A percentile compares a stretch with the other conserved stretches of the same genome.
Evolutionary conservation across 2,329 filamentous ascomycete species (phyloP).

Genomic region (Diaporthe sp.): DNA sequence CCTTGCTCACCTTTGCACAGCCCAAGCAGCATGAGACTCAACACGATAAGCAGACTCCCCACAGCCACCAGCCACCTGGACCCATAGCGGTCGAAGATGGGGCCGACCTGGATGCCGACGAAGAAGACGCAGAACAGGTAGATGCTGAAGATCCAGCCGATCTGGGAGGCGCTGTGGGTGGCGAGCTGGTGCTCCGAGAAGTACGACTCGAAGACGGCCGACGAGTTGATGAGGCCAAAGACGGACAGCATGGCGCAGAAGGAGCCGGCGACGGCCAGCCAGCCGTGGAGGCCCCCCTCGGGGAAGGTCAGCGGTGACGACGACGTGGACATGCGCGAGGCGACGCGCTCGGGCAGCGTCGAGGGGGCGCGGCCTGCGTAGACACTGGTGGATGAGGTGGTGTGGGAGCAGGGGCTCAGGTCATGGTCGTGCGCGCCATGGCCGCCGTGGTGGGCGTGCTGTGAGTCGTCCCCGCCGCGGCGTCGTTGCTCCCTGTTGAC

Average conservation of each 20-base stretch:
- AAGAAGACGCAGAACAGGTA: conserved; percentile 88
- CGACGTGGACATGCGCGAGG: conserved; percentile 40
- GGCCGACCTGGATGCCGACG: conserved; percentile 84
- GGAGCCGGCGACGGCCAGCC: conserved; percentile 83
- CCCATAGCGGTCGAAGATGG: conserved; percentile 83
- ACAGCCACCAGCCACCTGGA: conserved; percentile 75
- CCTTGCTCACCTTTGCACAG: conserved; percentile 68
- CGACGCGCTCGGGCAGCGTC: conserved; percentile 35
- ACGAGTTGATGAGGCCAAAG: conserved; percentile 80
- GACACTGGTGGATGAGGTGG: conserved; percentile 15
- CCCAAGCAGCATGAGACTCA: conserved; percentile 76
- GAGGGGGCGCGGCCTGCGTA: conserved; percentile 26
- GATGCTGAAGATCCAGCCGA: conserved; percentile 90
- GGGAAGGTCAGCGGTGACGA: conserved; percentile 66
- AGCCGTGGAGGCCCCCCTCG: conserved; percentile 79
- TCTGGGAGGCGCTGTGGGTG: conserved; percentile 74
- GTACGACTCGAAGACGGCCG: conserved; percentile 85
- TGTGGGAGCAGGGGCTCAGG: conserved; percentile 29
- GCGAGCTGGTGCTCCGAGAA: conserved; percentile 79
- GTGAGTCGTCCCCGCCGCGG: not conserved
- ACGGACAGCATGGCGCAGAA: conserved; percentile 79
- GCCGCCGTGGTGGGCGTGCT: not conserved
- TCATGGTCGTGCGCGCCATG: not conserved
- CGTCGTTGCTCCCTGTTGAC: conserved; percentile 34
- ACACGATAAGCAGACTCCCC: conserved; percentile 73